A percentile compares a stretch with the other conserved stretches of the same genome.
phyloP scores from a whole-genome alignment of 2,329 filamentous ascomycete genomes.

The Aspergillus neotritici region DNA sequence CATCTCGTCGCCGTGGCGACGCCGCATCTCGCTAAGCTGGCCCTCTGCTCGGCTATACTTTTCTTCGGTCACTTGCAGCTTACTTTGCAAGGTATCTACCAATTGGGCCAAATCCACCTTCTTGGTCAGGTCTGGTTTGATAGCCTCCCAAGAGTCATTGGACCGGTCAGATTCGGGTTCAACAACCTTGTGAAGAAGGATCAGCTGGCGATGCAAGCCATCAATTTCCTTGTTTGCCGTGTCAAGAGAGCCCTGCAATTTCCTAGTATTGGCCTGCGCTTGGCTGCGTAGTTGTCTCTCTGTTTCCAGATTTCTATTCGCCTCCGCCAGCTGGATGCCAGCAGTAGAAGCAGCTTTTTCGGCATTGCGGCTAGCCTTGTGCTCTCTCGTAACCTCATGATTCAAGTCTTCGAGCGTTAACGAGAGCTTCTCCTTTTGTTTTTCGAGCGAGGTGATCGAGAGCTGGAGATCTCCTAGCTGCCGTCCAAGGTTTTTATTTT shows the following conservation, averaged over 20 bases:
- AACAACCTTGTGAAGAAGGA: constrained; percentile 78
- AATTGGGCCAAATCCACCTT: constrained; percentile 75
- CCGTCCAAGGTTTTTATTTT: constrained; percentile 71
- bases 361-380: constrained; percentile 81
- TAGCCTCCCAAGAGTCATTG: constrained; percentile 62
- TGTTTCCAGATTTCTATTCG: constrained; percentile 82
- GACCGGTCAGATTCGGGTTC: constrained; percentile 66
- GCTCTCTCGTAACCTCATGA: constrained; percentile 83
- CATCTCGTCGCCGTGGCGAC: constrained; percentile 65
- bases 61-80: constrained; percentile 75
- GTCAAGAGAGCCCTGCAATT: constrained; percentile 73
- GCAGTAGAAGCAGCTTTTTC: constrained; percentile 80
- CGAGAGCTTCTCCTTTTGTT: constrained; percentile 88
- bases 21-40: constrained; percentile 72
- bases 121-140: constrained; percentile 61
- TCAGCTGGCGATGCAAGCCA: constrained; percentile 72
- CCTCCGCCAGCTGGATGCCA: constrained; percentile 78
- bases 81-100: constrained; percentile 82
- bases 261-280: constrained; percentile 76
- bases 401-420: constrained; percentile 86
- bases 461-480: constrained; percentile 83
- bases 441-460: constrained; percentile 76
- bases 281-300: constrained; percentile 80
- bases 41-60: constrained; percentile 75
- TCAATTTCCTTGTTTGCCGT: constrained; percentile 73